These are phyloP conservation scores for Sclerotiophoma versabilis DNA, from an alignment of 2,329 filamentous ascomycete species.

Conservation along the genomic window DNA sequence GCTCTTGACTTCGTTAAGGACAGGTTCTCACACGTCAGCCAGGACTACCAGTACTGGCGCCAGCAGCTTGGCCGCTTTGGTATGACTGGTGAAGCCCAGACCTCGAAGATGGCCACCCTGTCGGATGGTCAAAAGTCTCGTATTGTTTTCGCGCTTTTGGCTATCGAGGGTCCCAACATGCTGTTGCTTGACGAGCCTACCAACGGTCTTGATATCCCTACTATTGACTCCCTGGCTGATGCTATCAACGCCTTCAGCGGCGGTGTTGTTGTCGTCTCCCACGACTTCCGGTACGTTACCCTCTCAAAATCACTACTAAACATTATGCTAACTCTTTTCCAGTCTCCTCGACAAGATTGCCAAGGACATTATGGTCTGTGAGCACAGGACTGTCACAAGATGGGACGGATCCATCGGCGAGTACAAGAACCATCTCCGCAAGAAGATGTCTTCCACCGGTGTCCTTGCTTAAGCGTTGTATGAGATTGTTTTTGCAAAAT, in stretches of 20 bases:
- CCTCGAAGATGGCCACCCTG: constrained; percentile 94
- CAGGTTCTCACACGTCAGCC: constrained; percentile 86
- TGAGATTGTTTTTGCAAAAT: constrained; percentile 27
- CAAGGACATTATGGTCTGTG: constrained; percentile 99
- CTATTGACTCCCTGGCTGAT: constrained; percentile 95
- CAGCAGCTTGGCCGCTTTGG: constrained; percentile 97
- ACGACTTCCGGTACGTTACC: constrained; percentile 89
- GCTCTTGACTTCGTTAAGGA: constrained; percentile 97
- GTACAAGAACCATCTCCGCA: constrained; percentile 98
- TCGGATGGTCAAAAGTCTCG: constrained; percentile 98
- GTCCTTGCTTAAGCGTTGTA: constrained; percentile 70
- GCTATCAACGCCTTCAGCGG: constrained; percentile 96
- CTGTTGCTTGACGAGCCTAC: constrained; percentile 96
- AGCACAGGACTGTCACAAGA: constrained; percentile 89
- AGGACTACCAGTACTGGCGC: constrained; percentile 99
- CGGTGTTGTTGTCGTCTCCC: constrained; percentile 96
- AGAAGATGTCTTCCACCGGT: constrained; percentile 95
- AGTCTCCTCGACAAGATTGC: constrained; percentile 99
- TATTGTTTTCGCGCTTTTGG: constrained; percentile 96
- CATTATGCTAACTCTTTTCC: constrained; percentile 44
- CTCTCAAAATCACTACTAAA: not conserved
- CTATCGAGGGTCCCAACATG: constrained; percentile 98
- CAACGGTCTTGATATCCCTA: constrained; percentile 98
- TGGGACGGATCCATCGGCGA: constrained; percentile 91
- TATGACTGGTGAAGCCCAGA: constrained; percentile 90